Conservation (phyloP, 805 yeast species). For the Candida ficus region DNA sequence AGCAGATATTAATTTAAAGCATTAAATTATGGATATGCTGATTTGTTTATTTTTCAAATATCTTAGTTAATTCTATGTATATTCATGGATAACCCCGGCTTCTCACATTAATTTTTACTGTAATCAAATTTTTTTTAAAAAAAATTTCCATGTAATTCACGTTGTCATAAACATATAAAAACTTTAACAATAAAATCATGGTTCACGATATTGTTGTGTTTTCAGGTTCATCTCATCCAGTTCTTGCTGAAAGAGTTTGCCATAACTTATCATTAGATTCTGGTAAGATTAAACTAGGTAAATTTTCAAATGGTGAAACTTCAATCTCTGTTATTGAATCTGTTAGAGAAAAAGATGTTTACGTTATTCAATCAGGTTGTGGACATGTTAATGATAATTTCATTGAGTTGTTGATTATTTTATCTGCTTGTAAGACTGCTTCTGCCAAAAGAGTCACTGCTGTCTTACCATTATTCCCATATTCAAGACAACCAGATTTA, state of each 20-base stretch:
- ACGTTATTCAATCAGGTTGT: constrained; percentile 88
- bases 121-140: no score
- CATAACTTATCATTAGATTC: constrained; percentile 67
- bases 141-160: not conserved
- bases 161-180: no score
- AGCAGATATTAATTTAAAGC: no score
- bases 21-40: no score
- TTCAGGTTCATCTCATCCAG: constrained; percentile 89
- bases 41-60: no score
- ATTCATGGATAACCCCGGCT: no score
- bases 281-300: constrained; percentile 59
- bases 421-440: constrained; percentile 95
- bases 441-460: constrained; percentile 94
- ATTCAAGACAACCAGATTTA: constrained; percentile 92
- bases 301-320: constrained; percentile 90
- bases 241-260: constrained; percentile 70
- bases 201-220: constrained; percentile 83
- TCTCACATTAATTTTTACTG: no score
- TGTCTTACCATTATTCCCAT: constrained; percentile 93
- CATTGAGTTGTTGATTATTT: constrained; percentile 88
- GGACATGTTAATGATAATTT: constrained; percentile 84
- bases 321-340: constrained; percentile 80
- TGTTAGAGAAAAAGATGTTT: constrained; percentile 95
- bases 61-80: no score
- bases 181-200: constrained; percentile 14